phyloP scores from a whole-genome alignment of 2,329 filamentous ascomycete genomes.

The Aspergillus sp. region DNA sequence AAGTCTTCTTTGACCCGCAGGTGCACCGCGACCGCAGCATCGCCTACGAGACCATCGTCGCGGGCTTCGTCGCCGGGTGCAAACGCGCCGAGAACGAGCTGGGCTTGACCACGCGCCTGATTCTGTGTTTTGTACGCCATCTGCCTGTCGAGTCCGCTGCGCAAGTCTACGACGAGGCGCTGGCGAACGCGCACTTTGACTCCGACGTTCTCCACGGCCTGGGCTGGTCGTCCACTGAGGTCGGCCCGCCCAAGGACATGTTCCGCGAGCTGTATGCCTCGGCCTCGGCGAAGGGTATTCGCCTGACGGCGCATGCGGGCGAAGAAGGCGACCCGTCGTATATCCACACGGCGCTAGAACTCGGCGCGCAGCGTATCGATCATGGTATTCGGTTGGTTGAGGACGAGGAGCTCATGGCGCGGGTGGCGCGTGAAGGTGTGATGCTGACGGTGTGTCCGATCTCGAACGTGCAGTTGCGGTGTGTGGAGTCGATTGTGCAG shows the following conservation, averaged over 20 bases:
- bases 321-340: constrained; percentile 70
- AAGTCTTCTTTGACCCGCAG: constrained; percentile 80
- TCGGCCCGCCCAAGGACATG: constrained; percentile 54
- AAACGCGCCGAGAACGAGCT: constrained; percentile 59
- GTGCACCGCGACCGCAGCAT: constrained; percentile 66
- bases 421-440: constrained; percentile 56
- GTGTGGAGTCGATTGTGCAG: constrained; percentile 51
- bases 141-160: constrained; percentile 60
- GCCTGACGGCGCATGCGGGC: constrained; percentile 70
- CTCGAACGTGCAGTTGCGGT: constrained; percentile 66
- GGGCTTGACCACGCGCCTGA: constrained; percentile 63
- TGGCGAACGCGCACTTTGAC: constrained; percentile 39
- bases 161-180: constrained; percentile 38
- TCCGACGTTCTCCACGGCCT: constrained; percentile 59
- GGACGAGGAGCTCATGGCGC: constrained; percentile 56
- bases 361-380: constrained; percentile 67
- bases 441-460: constrained; percentile 71
- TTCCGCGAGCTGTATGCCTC: constrained; percentile 62
- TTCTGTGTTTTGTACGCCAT: constrained; percentile 71
- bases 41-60: constrained; percentile 60
- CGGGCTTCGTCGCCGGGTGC: constrained; percentile 61
- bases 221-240: constrained; percentile 64
- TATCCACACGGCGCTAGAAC: constrained; percentile 62
- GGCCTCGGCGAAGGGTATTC: constrained; percentile 53
- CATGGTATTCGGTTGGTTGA: constrained; percentile 67